Conservation (phyloP, 352 stramenopile genomes). For the Discostella stelligera region DNA sequence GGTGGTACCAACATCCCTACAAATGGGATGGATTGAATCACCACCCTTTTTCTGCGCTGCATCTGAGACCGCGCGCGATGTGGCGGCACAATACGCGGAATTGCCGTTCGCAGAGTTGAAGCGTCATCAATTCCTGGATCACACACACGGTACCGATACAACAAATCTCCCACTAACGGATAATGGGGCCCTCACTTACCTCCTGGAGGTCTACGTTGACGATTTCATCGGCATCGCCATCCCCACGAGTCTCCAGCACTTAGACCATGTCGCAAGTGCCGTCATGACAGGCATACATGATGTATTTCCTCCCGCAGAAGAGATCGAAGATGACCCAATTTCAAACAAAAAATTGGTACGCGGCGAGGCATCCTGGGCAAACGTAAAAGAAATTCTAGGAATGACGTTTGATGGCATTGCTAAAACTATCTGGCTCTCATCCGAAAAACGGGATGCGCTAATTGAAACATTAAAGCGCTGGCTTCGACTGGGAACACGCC, state of each 20-base stretch:
- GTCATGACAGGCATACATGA: neutral
- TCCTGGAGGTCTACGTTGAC: neutral
- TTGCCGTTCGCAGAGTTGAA: neutral
- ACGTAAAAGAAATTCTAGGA: neutral
- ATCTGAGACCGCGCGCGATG: neutral
- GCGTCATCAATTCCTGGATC: neutral
- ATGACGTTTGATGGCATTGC: neutral
- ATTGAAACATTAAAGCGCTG: neutral
- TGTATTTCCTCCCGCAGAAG: neutral
- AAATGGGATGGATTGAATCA: slow-evolving; percentile 12
- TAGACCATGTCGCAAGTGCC: neutral
- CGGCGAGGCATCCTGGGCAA: neutral
- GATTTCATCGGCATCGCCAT: neutral
- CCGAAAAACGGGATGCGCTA: neutral
- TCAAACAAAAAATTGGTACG: neutral
- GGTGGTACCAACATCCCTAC: neutral
- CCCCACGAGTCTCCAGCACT: neutral
- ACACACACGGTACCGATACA: no score
- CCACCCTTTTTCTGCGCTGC: slow-evolving; percentile 7
- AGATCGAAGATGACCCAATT: neutral
- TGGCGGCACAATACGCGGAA: neutral
- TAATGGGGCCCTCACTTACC: neutral
- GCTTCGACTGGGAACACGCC: neutral
- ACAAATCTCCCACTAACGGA: no score
- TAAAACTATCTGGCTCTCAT: neutral